Conservation (phyloP, 179 eudicot genomes). For the Beta macrorhiza region DNA sequence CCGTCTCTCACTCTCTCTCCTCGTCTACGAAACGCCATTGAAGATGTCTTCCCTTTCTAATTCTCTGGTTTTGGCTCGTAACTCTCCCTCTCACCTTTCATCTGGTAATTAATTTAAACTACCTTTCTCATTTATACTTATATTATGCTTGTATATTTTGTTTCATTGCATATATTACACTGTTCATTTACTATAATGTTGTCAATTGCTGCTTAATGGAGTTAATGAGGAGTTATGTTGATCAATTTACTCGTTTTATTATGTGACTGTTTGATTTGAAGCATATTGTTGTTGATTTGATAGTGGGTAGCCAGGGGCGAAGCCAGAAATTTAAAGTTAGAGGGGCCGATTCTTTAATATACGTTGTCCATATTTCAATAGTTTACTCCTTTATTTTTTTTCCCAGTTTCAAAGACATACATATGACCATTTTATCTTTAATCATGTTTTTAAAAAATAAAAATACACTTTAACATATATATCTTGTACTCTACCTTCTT, state of each 20-base stretch:
- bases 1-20: neutral
- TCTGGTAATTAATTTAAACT: conserved; percentile 30
- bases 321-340: too few relatives aligned
- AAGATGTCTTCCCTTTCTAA: conserved; percentile 39
- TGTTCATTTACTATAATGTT: neutral
- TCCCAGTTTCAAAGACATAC: too few relatives aligned
- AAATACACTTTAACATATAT: too few relatives aligned
- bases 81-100: conserved; percentile 32
- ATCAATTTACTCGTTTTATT: conserved; percentile 5
- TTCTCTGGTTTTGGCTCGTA: conserved; percentile 33
- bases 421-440: too few relatives aligned
- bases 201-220: neutral
- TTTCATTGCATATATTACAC: neutral
- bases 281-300: conserved; percentile 15
- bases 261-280: conserved; percentile 7
- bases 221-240: neutral
- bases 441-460: too few relatives aligned
- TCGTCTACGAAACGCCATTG: conserved; percentile 4
- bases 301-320: neutral
- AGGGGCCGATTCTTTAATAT: too few relatives aligned
- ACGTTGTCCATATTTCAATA: too few relatives aligned
- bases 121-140: neutral
- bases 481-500: too few relatives aligned
- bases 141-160: neutral
- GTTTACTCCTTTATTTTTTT: too few relatives aligned